Evolutionary conservation across 805 yeast genomes (phyloP).

Genomic region (Gaillardinia entomophila): DNA sequence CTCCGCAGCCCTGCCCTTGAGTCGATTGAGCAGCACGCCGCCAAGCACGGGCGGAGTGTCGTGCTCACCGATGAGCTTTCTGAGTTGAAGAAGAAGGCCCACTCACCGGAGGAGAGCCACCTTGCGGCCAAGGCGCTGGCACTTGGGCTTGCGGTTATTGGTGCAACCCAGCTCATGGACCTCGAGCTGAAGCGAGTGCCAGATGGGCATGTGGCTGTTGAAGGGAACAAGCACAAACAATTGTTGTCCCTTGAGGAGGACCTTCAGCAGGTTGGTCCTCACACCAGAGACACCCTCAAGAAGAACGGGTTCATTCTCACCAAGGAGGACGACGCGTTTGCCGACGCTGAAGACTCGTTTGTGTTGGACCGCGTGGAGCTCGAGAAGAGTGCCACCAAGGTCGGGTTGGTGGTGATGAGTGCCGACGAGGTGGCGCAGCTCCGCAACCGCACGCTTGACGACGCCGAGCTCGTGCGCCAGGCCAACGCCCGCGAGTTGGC

Average conservation of each 20-base stretch:
- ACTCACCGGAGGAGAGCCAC: not conserved
- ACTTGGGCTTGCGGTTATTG: constrained; percentile 3
- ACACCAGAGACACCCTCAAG: not conserved
- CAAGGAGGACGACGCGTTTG: constrained; percentile 6
- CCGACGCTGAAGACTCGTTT: constrained; percentile 27
- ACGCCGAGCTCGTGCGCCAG: not conserved
- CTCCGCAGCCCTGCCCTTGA: constrained; percentile 10
- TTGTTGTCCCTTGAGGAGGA: no score
- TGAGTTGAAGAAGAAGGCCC: constrained; percentile 1
- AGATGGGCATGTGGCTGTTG: no score
- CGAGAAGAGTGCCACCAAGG: constrained; percentile 15
- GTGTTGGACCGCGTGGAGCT: constrained; percentile 18
- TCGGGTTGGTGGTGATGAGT: constrained; percentile 16
- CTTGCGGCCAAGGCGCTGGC: constrained; percentile 2
- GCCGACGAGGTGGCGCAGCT: not conserved
- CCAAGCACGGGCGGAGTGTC: constrained; percentile 4
- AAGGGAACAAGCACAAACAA: no score
- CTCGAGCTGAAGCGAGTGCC: no score
- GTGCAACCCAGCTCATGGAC: constrained; percentile 1
- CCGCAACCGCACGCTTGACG: not conserved
- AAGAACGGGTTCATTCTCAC: not conserved
- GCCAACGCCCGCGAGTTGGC: not conserved
- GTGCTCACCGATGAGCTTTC: constrained; percentile 5
- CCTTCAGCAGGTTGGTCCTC: no score
- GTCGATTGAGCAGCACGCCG: constrained; percentile 4